These are phyloP conservation scores for Kodamaea kaohsiungensis DNA, from an alignment of 805 yeast genomes.

Conservation along the genomic window DNA sequence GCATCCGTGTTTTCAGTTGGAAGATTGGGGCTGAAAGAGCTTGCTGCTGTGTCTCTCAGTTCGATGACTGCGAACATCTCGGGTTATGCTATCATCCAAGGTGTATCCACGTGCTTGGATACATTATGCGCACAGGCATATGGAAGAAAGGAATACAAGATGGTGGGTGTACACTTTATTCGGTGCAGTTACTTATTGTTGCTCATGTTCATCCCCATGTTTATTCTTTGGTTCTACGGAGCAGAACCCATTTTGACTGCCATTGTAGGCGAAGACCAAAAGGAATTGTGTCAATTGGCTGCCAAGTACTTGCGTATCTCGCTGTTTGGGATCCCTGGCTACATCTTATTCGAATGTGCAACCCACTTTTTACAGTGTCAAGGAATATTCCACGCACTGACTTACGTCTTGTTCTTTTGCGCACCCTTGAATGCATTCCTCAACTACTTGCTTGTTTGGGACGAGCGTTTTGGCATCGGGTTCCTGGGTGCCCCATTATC, in stretches of 20 bases:
- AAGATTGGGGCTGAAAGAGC: constrained; percentile 64
- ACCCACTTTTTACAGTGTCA: constrained; percentile 76
- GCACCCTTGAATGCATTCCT: constrained; percentile 73
- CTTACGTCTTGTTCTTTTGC: constrained; percentile 65
- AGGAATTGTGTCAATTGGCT: constrained; percentile 49
- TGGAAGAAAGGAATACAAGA: constrained; percentile 63
- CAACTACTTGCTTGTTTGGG: constrained; percentile 74
- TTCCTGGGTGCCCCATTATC: constrained; percentile 78
- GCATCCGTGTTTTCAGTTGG: constrained; percentile 81
- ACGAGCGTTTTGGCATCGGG: constrained; percentile 54
- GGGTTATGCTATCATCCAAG: constrained; percentile 74
- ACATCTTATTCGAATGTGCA: constrained; percentile 68
- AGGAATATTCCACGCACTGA: constrained; percentile 78
- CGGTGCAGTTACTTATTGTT: constrained; percentile 62
- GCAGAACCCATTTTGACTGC: constrained; percentile 48
- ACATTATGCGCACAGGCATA: constrained; percentile 78
- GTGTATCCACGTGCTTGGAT: constrained; percentile 76
- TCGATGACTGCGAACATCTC: constrained; percentile 79
- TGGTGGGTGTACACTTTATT: constrained; percentile 69
- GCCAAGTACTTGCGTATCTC: constrained; percentile 56
- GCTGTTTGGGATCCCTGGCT: constrained; percentile 71
- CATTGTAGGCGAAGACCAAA: constrained; percentile 14
- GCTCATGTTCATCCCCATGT: constrained; percentile 54
- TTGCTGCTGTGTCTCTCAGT: constrained; percentile 75
- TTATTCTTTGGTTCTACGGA: constrained; percentile 59